Base-by-base conservation (phyloP, 2,329 filamentous ascomycete species). In the Aaosphaeria pasadenensis region DNA sequence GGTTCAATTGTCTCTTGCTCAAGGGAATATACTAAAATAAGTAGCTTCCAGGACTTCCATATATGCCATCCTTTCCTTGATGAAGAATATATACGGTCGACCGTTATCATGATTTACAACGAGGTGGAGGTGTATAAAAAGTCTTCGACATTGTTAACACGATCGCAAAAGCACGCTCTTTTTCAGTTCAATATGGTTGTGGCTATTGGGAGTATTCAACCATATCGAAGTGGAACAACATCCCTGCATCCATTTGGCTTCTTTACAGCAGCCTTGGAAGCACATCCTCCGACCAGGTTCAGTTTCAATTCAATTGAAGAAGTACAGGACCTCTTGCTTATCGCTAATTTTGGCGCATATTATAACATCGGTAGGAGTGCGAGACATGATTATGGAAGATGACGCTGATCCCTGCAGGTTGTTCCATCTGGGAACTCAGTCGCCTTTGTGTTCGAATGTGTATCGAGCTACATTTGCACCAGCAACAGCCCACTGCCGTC, bases 331-430 rank as follows among this genome's bases (percentile, higher is more conserved):
- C 57, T 75, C 2, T 53, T 76, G 1, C 48, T 75, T 4, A 57
- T 75, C 11, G 69, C 64, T 7, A 59, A 72, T 7, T 75, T 75
- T 47, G 72, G 70, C 0, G 72, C 74, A 36, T 75, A 74, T 45
- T 64, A 74, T 49, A 70, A 73, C 13, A 73, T 72, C 11, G 67
- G 67, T 2, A 60, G 57, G 13, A 36, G 4, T 13, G 13, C 9
- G 33, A 36, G 13, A 9, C 13, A 11, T 36, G 9, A 2, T 4
- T 11, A 36, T 13, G 9, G 9, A 36, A 36, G 2, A 36, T 36
- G 4, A 13, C 13, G 9, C 33, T 36, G 9, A 13, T 13, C 33
- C 9, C 13, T 36, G 33, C 9, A 36, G 13, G 33, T 24, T 24
- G 17, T 1, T 74, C 72, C 0, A 63, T 73, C 2, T 74, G 72